phyloP scores from a whole-genome alignment of 345 rosid genomes.

The Toxicodendron radicans region DNA sequence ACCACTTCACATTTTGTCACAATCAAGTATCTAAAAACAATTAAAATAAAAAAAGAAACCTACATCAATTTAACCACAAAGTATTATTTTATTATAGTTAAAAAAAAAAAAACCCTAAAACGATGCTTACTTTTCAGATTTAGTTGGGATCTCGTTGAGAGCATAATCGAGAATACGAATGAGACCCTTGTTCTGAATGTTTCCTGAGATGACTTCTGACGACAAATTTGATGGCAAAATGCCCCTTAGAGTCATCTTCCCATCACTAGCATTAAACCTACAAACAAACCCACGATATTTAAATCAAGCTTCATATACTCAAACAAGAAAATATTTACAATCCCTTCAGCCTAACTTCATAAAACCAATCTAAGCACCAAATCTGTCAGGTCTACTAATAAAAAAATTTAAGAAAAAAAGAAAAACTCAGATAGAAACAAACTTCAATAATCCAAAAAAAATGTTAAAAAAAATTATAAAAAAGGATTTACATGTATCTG shows the following conservation, averaged over 20 bases:
- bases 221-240: slow-evolving; percentile 62
- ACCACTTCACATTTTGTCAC: slow-evolving; percentile 74
- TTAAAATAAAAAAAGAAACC: not conserved
- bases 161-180: slow-evolving; percentile 69
- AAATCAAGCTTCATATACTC: not conserved
- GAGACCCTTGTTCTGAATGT: slow-evolving; percentile 70
- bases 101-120: not conserved
- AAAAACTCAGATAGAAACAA: not conserved
- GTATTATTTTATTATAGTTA: not conserved
- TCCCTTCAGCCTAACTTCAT: not conserved
- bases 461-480: not conserved
- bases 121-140: slow-evolving; percentile 59
- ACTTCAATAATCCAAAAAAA: not conserved
- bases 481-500: slow-evolving; percentile 55
- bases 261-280: slow-evolving; percentile 85
- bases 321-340: not conserved
- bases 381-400: not conserved
- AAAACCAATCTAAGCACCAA: not conserved
- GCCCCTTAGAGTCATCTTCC: slow-evolving; percentile 62
- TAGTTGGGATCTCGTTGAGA: slow-evolving; percentile 82
- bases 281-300: not conserved
- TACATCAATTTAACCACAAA: slow-evolving; percentile 1
- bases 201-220: slow-evolving; percentile 63
- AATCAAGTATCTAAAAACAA: slow-evolving; percentile 58
- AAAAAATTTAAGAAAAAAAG: not conserved